Evolutionary conservation across 441 rosid species (phyloP), one percentile per base, ranked within the genome.

Genomic region (Lagerstroemia fauriei): DNA sequence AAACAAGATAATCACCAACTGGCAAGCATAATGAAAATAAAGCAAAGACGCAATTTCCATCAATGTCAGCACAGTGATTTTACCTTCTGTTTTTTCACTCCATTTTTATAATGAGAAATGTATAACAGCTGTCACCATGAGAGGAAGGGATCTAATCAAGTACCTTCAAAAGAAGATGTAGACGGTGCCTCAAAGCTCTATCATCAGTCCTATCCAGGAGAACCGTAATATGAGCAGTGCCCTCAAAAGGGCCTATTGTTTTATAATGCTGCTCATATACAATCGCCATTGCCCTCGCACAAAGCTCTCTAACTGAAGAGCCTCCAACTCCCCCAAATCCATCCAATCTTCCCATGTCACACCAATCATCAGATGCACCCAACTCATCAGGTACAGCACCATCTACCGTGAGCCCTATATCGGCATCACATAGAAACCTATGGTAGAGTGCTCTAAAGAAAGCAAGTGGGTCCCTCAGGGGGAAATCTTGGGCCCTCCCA

Each of bases 311-410:
- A 78, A 97, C 99, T 48, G 99, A 95, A 85, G 93, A 92, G 75
- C 96, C 97, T 73, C 99, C 99, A 17, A 96, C 98, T 85, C 99
- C 99, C 77, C 99, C 99, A 92, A 97, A 97, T 84, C 99, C 97
- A 89, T 97, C 99, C 86, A 97, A 90, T 89, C 98, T 90, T 89
- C 93, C 95, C 99, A 95, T 85, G 87, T 95, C 99, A 90, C 99
- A 97, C 99, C 99, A 95, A 88, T 97, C 99, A 82, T 93, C 96
- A 87, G 98, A 97, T 84, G 97, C 91, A 72, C 99, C 97, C 91
- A 93, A 83, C 85, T 95, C 99, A 91, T 97, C 99, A 68, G 98
- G 98, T 83, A 95, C 88, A 82, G 98, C 92, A 85, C 99, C 99
- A 89, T 92, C 98, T 65, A 94, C 92, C 3, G 94, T 95, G 82